phyloP scores from a whole-genome alignment of 768 basidiomycete genomes.

The Suillus sp. region DNA sequence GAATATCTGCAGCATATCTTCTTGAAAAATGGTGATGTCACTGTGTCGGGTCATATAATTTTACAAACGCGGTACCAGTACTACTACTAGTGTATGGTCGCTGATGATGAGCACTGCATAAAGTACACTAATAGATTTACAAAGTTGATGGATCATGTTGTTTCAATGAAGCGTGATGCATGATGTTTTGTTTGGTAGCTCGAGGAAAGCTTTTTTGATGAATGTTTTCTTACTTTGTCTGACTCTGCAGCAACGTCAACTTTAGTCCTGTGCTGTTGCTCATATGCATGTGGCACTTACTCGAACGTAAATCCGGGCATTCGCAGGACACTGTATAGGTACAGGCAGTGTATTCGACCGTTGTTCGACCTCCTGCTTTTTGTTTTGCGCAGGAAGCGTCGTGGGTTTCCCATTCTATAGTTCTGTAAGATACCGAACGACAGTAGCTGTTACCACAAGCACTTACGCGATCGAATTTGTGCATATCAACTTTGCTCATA shows the following conservation, averaged over 20 bases:
- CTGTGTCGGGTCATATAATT: neutral
- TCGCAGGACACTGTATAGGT: neutral
- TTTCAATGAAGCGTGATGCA: neutral
- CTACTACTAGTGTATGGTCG: neutral
- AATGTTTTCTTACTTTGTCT: neutral
- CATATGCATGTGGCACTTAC: neutral
- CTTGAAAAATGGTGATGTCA: neutral
- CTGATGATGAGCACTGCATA: neutral
- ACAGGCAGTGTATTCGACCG: neutral
- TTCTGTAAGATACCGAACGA: neutral
- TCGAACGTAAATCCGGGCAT: conserved; percentile 1
- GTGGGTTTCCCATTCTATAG: neutral
- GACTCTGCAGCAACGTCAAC: neutral
- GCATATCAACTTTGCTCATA: neutral
- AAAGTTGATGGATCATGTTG: neutral
- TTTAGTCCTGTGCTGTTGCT: neutral
- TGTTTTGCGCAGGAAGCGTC: neutral
- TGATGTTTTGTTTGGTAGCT: neutral
- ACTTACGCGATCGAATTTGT: neutral
- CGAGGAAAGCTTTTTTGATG: neutral
- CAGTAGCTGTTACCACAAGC: neutral
- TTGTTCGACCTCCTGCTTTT: neutral
- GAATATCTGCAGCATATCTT: neutral
- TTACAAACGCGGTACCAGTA: neutral
- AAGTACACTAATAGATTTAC: neutral